Base-by-base conservation (phyloP, 148 eudicot species). In the Mesembryanthemum crystallinum region DNA sequence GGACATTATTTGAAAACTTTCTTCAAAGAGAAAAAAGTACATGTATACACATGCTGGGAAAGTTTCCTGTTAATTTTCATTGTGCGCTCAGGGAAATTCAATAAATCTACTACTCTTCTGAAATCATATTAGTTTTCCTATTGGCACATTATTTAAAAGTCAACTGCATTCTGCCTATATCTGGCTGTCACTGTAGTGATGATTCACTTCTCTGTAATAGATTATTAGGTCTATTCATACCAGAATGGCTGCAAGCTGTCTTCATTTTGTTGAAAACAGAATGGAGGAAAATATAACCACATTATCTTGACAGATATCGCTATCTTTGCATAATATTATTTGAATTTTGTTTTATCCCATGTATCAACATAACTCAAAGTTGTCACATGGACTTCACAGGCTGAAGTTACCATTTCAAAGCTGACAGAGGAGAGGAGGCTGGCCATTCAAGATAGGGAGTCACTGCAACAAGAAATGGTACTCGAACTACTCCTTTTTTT, bases 401-500 rank as follows among this genome's bases (percentile, higher is more conserved):
- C 98, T 72, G 84, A 86, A 75, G 67, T 43, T 61, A 90, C 86
- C 23, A 91, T 90, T 58, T 37, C 84, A 27, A 90, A 86, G 77
- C 74, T 91, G 65, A 83, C 83, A 54, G 97, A 87, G 73, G 95
- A 94, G 74, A 91, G 86, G 82, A 85, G 81, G 78, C 77, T 76
- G 67, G 79, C 85, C 67, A 54, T 82, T 58, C 86, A 83, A 76
- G 93, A 91, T 70, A 85, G 81, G 76, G 89, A 86, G 67, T 70
- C 69, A 24, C 76, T 90, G 71, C 87, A 81, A 80, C 85, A 87
- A 80, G 91, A 94, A 82, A 79, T 88, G 94, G 98, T 94, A 82
- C 28, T 3, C 15, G 15, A 71, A 12, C 5, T 8, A n/a, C 55
- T 37, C 30, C 3, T 47, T 27, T 24, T 15, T 71, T 33, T 75